Base-by-base conservation (phyloP, 768 basidiomycete species). In the Mycena chlorophos region DNA sequence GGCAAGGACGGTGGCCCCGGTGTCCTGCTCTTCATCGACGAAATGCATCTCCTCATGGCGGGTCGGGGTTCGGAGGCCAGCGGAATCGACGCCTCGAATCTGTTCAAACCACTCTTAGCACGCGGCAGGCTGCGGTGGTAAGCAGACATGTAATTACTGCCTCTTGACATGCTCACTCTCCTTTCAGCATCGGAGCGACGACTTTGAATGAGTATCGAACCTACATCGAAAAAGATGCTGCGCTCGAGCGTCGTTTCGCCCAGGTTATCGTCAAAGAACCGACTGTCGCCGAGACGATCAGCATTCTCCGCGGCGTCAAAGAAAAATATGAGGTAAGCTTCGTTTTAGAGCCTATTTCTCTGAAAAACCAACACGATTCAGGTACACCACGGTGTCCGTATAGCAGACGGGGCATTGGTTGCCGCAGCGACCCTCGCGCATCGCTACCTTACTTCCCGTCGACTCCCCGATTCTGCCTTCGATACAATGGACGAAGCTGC, bases 191-290 rank as follows among this genome's bases (percentile, higher is more conserved):
- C 54, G 93, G 94, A 52, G 94, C 95, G 2, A 98, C 95, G 0
- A 98, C 95, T 0, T 80, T 97, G 2, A 83, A 87, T 31, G 94
- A 98, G 69, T 98, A 97, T 70, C 77, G 91, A 55, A 90, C 95
- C 69, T 90, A 92, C 69, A 94, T 97, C 66, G 94, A 97, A 73
- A 91, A 88, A 45, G 94, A 96, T 64, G 86, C 90, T 28, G 94
- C 94, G 5, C 78, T 96, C 51, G 94, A 95, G 66, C 84, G 94
- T 59, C 82, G 94, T 61, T 95, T 96, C 69, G 92, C 94, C 2
- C 94, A 97, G 69, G 94, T 98, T 38, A 67, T 95, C 25, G 85
- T 98, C 56, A 94, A 94, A 62, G 96, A 98, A 67, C 96, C 96
- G 0, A 75, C 77, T 12, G 95, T 98, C 0, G 71, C 88, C 4